Evolutionary conservation across 2,329 filamentous ascomycete genomes (phyloP).

Genomic region (Calycina herbarum): DNA sequence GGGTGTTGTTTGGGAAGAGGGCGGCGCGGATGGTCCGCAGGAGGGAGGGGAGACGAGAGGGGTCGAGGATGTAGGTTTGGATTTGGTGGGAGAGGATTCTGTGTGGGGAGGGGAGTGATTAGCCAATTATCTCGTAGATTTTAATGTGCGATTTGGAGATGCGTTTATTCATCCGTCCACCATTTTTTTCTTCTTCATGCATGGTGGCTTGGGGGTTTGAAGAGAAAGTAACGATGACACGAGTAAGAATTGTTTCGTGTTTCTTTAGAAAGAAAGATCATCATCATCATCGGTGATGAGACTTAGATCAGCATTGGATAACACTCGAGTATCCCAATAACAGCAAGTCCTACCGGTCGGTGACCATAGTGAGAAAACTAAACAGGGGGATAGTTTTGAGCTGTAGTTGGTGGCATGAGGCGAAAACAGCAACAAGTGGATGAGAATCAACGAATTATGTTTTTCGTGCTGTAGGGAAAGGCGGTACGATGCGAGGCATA

Average conservation of each 20-base stretch:
- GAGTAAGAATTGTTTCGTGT: slow-evolving; percentile 1
- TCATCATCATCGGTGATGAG: too few species aligned
- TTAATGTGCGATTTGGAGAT: not conserved
- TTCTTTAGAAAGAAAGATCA: not conserved
- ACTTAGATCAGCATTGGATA: not conserved
- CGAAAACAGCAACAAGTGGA: slow-evolving; percentile 30
- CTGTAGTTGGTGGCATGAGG: slow-evolving; percentile 21
- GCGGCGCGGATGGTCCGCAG: slow-evolving; percentile 72
- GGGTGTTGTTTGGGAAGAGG: slow-evolving; percentile 83
- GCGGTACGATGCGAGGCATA: slow-evolving; percentile 36
- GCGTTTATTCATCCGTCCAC: not conserved
- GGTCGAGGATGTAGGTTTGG: slow-evolving; percentile 58
- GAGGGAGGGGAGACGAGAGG: slow-evolving; percentile 63
- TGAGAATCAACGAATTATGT: slow-evolving; percentile 21
- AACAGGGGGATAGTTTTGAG: not conserved
- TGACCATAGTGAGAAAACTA: not conserved
- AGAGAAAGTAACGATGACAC: slow-evolving; percentile 1
- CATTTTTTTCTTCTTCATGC: not conserved
- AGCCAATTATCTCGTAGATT: slow-evolving; percentile 17
- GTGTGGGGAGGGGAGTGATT: slow-evolving; percentile 14
- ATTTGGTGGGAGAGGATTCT: slow-evolving; percentile 56
- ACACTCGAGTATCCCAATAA: not conserved
- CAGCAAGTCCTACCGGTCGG: not conserved
- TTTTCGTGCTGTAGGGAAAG: slow-evolving; percentile 28
- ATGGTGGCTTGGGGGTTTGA: not conserved